phyloP scores from a whole-genome alignment of 2,329 filamentous ascomycete genomes.

The Seiridium unicorne region DNA sequence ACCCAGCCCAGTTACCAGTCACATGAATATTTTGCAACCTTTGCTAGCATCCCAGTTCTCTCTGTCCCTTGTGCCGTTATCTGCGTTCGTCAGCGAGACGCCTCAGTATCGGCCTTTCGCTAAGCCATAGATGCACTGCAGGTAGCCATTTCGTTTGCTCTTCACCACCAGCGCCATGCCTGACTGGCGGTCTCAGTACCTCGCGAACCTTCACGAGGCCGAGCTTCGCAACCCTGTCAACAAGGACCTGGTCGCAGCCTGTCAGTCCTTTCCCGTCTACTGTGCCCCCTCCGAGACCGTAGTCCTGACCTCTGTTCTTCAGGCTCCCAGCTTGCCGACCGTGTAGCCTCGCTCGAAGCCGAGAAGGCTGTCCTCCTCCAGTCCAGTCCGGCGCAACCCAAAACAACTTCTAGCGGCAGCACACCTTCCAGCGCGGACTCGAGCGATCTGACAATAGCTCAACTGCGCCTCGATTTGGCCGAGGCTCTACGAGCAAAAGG shows the following conservation, averaged over 20 bases:
- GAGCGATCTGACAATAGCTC: conserved; percentile 35
- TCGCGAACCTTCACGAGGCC: conserved; percentile 71
- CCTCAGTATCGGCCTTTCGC: too few species aligned
- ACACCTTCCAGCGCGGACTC: conserved; percentile 5
- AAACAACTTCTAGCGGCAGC: conserved; percentile 16
- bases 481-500: conserved; percentile 74
- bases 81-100: too few species aligned
- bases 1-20: too few species aligned
- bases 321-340: conserved; percentile 45
- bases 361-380: conserved; percentile 43
- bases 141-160: not conserved
- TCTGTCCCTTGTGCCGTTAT: too few species aligned
- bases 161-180: conserved; percentile 38
- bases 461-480: conserved; percentile 68
- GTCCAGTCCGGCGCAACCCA: conserved; percentile 13
- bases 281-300: not conserved
- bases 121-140: too few species aligned
- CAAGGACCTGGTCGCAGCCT: conserved; percentile 72
- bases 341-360: conserved; percentile 61
- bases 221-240: conserved; percentile 62
- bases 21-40: too few species aligned
- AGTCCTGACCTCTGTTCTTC: not conserved
- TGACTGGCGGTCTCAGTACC: conserved; percentile 80
- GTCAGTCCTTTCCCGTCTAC: conserved; percentile 45
- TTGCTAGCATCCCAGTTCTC: too few species aligned